A percentile compares a stretch with the other conserved stretches of the same genome.
Conservation (phyloP, 495 filamentous ascomycete genomes). For the Aspergillus campestris region DNA sequence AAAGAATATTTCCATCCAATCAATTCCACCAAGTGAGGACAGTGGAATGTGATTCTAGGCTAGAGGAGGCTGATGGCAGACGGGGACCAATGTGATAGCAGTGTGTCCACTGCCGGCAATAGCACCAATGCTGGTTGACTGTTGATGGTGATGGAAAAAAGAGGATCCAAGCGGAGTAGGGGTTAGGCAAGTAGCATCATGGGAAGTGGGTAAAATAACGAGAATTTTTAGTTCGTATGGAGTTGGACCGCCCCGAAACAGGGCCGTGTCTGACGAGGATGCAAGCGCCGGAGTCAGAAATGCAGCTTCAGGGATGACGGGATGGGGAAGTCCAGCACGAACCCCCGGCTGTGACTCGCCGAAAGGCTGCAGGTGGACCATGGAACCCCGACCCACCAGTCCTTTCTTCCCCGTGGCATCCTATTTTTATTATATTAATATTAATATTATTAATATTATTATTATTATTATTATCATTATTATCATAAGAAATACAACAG, state of each 20-base stretch:
- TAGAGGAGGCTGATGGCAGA: conserved; percentile 1
- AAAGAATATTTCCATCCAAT: too few species aligned
- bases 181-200: conserved; percentile 1
- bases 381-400: conserved; percentile 12
- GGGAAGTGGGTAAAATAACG: background rate
- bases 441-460: conserved; percentile 3
- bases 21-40: too few species aligned
- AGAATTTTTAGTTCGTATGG: conserved; percentile 8
- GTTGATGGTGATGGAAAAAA: background rate
- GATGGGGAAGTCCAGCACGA: conserved; percentile 17
- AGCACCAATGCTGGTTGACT: background rate
- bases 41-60: too few species aligned
- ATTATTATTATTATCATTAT: background rate
- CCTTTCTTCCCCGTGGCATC: conserved; percentile 22
- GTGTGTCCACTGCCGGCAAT: too few species aligned
- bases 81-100: conserved; percentile 8
- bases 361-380: conserved; percentile 22
- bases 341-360: conserved; percentile 27
- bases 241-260: conserved; percentile 17
- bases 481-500: too few species aligned
- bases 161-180: background rate
- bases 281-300: conserved; percentile 18
- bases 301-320: conserved; percentile 14
- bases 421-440: background rate
- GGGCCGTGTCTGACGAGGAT: conserved; percentile 19